Evolutionary conservation across 1,284 basidiomycete species (phyloP).

Genomic region (Mycosarcoma maydis): DNA sequence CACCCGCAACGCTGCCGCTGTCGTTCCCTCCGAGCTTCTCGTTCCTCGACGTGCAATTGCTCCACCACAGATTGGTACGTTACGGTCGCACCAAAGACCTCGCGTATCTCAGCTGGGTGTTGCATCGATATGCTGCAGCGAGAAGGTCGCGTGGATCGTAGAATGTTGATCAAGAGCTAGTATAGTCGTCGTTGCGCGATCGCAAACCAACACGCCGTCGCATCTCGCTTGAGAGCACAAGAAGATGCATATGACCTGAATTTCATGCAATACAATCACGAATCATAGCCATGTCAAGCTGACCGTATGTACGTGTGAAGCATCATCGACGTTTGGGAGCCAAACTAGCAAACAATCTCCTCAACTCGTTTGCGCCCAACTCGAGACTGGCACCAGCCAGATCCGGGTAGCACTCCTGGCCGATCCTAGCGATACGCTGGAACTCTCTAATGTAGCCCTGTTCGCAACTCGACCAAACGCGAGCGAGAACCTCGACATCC

Average conservation of each 20-base stretch:
- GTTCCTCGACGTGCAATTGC: slow-evolving; percentile 52
- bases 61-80: slow-evolving; percentile 56
- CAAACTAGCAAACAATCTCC: slow-evolving; percentile 23
- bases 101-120: slow-evolving; percentile 27
- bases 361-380: slow-evolving; percentile 27
- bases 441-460: slow-evolving; percentile 44
- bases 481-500: slow-evolving; percentile 35
- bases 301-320: too few relatives aligned
- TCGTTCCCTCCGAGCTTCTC: slow-evolving; percentile 20
- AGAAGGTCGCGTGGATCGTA: neutral
- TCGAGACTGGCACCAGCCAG: slow-evolving; percentile 14
- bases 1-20: slow-evolving; percentile 1
- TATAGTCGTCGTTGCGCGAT: too few relatives aligned
- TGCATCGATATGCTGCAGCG: slow-evolving; percentile 20
- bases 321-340: slow-evolving; percentile 20
- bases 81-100: slow-evolving; percentile 19
- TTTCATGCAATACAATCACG: too few relatives aligned
- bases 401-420: slow-evolving; percentile 49
- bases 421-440: slow-evolving; percentile 33
- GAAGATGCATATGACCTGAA: too few relatives aligned
- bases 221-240: too few relatives aligned
- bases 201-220: too few relatives aligned
- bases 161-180: too few relatives aligned
- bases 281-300: too few relatives aligned
- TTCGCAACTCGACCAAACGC: slow-evolving; percentile 50